Evolutionary conservation across 129 eudicot genomes (phyloP), one percentile per base, ranked within the genome.

Genomic region (Helianthus annuus): DNA sequence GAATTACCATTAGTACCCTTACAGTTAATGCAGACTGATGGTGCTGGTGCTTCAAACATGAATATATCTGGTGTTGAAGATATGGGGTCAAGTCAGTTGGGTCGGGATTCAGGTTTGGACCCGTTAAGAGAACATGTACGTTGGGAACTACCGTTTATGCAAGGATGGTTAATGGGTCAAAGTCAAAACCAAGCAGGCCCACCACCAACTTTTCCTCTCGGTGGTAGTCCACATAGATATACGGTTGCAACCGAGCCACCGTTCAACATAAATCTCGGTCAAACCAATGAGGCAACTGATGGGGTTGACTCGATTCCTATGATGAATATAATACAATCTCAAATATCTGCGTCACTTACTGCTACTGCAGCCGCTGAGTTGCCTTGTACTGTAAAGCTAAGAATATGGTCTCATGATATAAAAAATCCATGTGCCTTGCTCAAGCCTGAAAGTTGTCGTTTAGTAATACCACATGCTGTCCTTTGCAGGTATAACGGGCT

Each of bases 81-180:
- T 16, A 60, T 44, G 32, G 53, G 54, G 65, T 56, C 57, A 19
- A 60, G 66, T 24, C 76, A 32, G 73, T 34, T 53, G 22, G 69
- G 45, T 63, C 74, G 62, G 53, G 64, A 62, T 40, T 64, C 79
- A 3, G 63, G 84, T 45, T 76, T 76, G 36, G 79, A 36, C 66
- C 79, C 74, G 16, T 68, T 73, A 32, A 79, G 83, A 64, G 87
- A 87, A 66, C 89, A 85, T 16, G 75, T 88, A 77, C 78, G 79
- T 61, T 88, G 90, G 90, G 93, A 84, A 70, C 65, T 87, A 67
- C 88, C 88, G 6, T 88, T 88, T 29, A 78, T 85, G 82, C 94
- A 85, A 77, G 94, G 94, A 48, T 88, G 94, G 94, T 74, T 88
- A 70, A 80, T 85, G 75, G 94, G 90, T 75, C 94, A 88, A 67